A percentile compares a stretch with the other conserved stretches of the same genome.
phyloP scores from a whole-genome alignment of 2,329 filamentous ascomycete species.

The Aspergillus oerlinghausenensis region DNA sequence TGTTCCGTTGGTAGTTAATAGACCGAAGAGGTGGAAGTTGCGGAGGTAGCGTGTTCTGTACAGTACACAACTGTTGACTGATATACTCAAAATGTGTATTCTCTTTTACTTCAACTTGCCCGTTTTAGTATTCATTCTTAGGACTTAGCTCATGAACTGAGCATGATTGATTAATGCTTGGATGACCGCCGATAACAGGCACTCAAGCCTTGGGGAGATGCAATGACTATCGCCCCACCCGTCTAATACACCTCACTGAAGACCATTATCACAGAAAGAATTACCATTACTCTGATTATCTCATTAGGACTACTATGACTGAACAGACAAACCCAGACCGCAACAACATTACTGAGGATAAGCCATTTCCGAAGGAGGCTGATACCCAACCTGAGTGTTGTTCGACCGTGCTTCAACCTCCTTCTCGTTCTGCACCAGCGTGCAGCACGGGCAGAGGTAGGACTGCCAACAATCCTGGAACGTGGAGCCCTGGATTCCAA shows the following conservation, averaged over 20 bases:
- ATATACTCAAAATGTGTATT: constrained; percentile 29
- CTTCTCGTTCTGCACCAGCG: constrained; percentile 56
- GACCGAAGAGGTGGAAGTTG: constrained; percentile 23
- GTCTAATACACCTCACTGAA: background rate
- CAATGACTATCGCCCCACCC: background rate
- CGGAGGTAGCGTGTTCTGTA: constrained; percentile 27
- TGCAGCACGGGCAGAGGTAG: constrained; percentile 55
- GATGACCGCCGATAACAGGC: too few relatives aligned
- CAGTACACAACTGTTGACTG: constrained; percentile 30
- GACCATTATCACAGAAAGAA: background rate
- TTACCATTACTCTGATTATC: background rate
- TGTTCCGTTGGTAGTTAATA: constrained; percentile 23
- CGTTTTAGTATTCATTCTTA: background rate
- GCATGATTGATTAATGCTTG: too few relatives aligned
- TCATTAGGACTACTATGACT: background rate
- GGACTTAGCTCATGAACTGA: background rate
- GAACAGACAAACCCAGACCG: background rate
- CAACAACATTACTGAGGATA: constrained; percentile 6
- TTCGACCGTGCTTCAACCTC: constrained; percentile 36
- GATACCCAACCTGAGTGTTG: constrained; percentile 17
- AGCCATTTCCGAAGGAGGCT: constrained; percentile 21
- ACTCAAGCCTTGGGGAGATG: background rate
- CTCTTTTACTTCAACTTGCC: constrained; percentile 6
- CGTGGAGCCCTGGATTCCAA: constrained; percentile 50
- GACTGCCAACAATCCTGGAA: constrained; percentile 49